These are phyloP conservation scores for Tarenaya hassleriana DNA, from an alignment of 345 rosid genomes.

Conservation along the genomic window DNA sequence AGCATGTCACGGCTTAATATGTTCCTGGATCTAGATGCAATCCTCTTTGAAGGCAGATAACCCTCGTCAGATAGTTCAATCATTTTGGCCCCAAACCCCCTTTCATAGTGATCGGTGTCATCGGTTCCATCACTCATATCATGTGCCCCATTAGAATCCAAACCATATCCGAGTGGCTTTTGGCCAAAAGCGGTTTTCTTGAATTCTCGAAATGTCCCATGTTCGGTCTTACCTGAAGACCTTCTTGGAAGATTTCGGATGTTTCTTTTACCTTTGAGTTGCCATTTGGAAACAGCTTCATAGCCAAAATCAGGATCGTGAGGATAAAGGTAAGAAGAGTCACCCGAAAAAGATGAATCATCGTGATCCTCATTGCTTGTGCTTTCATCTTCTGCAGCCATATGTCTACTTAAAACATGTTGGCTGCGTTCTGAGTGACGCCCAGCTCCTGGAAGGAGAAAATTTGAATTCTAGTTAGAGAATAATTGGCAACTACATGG, in stretches of 20 bases:
- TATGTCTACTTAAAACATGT: constrained; percentile 33
- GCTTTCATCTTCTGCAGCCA: constrained; percentile 51
- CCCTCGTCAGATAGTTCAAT: constrained; percentile 35
- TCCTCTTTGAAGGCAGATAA: constrained; percentile 36
- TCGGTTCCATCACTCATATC: constrained; percentile 34
- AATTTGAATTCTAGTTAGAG: constrained; percentile 23
- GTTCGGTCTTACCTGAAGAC: constrained; percentile 33
- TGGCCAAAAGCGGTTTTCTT: constrained; percentile 36
- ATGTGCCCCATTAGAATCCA: constrained; percentile 32
- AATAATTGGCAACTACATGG: neutral
- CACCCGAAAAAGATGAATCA: constrained; percentile 68
- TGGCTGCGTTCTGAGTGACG: constrained; percentile 21
- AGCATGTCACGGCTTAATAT: constrained; percentile 29
- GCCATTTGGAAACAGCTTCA: constrained; percentile 88
- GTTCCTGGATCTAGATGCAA: constrained; percentile 36
- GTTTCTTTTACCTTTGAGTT: constrained; percentile 81
- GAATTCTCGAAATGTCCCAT: constrained; percentile 39
- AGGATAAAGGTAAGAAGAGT: constrained; percentile 41
- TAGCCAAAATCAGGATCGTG: constrained; percentile 38
- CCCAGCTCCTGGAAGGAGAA: constrained; percentile 25
- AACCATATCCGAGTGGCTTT: constrained; percentile 37
- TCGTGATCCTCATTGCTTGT: constrained; percentile 69
- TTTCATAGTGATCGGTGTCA: constrained; percentile 41
- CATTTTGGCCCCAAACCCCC: constrained; percentile 36
- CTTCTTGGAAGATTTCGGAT: constrained; percentile 55